These are phyloP conservation scores for Hemisphaericaspora xylanilytica DNA, from an alignment of 1,139 yeast genomes.

Conservation along the genomic window DNA sequence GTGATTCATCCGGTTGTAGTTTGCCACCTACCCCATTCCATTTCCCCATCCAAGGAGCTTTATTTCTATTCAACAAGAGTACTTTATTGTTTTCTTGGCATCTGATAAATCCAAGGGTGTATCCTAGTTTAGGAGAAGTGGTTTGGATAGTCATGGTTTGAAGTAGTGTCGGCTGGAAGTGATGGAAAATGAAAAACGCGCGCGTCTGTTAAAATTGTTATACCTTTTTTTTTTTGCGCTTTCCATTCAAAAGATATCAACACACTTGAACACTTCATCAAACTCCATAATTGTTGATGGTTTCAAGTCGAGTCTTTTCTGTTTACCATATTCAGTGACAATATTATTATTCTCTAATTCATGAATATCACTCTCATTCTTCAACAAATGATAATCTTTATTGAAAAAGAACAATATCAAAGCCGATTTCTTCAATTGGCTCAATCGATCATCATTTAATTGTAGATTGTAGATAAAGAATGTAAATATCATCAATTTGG, in stretches of 20 bases:
- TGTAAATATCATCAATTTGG: conserved; percentile 23
- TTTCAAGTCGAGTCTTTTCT: conserved; percentile 1
- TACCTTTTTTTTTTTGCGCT: not conserved
- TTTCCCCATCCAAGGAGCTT: conserved; percentile 52
- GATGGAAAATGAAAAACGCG: not conserved
- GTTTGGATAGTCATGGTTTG: not conserved
- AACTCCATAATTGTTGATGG: conserved; percentile 13
- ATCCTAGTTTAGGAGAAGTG: conserved; percentile 18
- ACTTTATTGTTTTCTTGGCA: conserved; percentile 33
- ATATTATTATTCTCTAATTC: conserved; percentile 13
- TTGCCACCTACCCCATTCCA: conserved; percentile 56
- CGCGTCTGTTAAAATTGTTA: not conserved
- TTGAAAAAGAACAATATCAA: conserved; percentile 20
- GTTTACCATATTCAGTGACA: conserved; percentile 13
- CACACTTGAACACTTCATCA: conserved; percentile 16
- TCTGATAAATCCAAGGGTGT: conserved; percentile 41
- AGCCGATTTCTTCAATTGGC: conserved; percentile 16
- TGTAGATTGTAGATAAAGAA: conserved; percentile 17
- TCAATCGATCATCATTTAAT: conserved; percentile 5
- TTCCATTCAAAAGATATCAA: conserved; percentile 5
- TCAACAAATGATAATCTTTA: conserved; percentile 20
- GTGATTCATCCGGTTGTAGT: conserved; percentile 34
- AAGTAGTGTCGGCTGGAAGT: too few relatives aligned
- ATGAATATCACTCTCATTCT: conserved; percentile 11
- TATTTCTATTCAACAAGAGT: conserved; percentile 41